Percentiles rank a stretch among this genome's conserved stretches.
phyloP scores from a whole-genome alignment of 768 basidiomycete genomes.

The Lanmaoa pseudosensibilis region DNA sequence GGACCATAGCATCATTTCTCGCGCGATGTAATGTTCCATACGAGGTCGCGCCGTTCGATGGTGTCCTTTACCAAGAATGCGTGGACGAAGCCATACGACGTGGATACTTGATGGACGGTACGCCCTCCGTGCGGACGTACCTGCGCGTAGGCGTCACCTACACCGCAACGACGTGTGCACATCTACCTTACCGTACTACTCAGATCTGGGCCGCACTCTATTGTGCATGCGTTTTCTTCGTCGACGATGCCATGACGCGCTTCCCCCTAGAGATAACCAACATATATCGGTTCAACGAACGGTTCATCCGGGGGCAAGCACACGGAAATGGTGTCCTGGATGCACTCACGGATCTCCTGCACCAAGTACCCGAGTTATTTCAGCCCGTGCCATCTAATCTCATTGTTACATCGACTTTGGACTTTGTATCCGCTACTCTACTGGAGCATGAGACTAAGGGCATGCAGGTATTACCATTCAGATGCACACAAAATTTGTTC shows the following conservation, averaged over 20 bases:
- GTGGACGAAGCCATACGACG: not conserved
- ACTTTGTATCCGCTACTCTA: conserved; percentile 32
- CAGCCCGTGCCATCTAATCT: conserved; percentile 29
- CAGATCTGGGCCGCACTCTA: conserved; percentile 38
- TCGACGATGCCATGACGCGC: conserved; percentile 35
- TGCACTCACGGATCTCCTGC: conserved; percentile 29
- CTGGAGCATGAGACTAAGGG: conserved; percentile 30
- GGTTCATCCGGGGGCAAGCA: conserved; percentile 24
- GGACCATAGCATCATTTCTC: not conserved
- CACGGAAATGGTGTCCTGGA: conserved; percentile 35
- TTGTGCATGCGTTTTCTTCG: conserved; percentile 32
- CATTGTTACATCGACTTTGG: conserved; percentile 36
- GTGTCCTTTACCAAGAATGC: not conserved
- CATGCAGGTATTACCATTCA: conserved; percentile 20
- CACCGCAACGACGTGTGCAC: conserved; percentile 19
- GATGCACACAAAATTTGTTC: not conserved
- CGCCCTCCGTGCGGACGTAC: not conserved
- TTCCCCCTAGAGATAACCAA: conserved; percentile 16
- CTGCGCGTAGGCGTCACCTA: conserved; percentile 1
- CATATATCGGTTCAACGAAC: conserved; percentile 33
- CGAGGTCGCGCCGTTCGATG: not conserved
- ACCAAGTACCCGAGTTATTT: conserved; percentile 26
- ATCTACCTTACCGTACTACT: conserved; percentile 25
- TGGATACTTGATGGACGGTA: not conserved
- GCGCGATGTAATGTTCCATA: not conserved